These are phyloP conservation scores for Euphorbia schlechtendalii DNA, from an alignment of 441 rosid species.

Conservation along the genomic window DNA sequence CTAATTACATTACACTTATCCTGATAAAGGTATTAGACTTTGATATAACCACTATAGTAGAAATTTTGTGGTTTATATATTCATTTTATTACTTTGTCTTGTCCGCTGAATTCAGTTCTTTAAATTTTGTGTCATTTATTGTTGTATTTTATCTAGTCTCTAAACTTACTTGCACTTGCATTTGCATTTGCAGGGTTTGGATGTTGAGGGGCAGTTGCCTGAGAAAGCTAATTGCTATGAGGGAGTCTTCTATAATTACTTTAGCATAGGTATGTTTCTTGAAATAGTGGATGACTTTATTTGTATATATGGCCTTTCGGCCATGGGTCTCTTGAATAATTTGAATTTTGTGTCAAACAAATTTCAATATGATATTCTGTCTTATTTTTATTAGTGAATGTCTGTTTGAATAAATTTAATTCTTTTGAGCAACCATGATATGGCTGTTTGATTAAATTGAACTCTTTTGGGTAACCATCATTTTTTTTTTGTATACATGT, in stretches of 20 bases:
- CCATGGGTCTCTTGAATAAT: neutral
- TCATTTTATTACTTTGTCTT: neutral
- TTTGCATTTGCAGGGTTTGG: constrained; percentile 43
- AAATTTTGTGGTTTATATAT: neutral
- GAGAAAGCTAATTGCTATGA: constrained; percentile 51
- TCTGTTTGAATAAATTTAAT: neutral
- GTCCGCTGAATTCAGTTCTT: neutral
- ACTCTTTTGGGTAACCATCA: neutral
- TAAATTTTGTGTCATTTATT: neutral
- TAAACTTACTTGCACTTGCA: constrained; percentile 22
- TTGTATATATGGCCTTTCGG: neutral
- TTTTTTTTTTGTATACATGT: neutral
- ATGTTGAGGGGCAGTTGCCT: constrained; percentile 53
- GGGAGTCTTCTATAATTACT: constrained; percentile 92
- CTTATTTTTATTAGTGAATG: no score
- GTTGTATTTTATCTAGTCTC: constrained; percentile 7
- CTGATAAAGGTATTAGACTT: neutral
- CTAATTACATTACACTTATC: neutral
- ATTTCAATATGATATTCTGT: neutral
- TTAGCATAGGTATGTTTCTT: constrained; percentile 59
- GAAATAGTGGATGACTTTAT: neutral
- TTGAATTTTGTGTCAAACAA: neutral
- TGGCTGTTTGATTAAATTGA: neutral
- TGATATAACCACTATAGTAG: neutral
- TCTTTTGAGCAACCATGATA: neutral